Percentiles rank a stretch among this genome's conserved stretches.
phyloP scores from a whole-genome alignment of 192 early-diverging fungal species.

The Entomortierella chlamydospora region DNA sequence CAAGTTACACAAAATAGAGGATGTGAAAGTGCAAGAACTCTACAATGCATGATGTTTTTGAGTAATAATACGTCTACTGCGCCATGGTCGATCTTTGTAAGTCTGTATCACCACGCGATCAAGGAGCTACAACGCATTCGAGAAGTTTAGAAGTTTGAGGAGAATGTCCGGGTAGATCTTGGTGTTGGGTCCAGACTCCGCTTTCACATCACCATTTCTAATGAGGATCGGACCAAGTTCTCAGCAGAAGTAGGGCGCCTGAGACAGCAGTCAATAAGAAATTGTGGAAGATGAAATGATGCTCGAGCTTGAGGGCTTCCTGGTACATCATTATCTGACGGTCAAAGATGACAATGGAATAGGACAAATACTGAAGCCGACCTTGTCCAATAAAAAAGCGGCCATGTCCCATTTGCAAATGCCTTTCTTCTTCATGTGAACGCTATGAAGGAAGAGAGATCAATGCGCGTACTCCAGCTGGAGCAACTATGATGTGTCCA shows the following conservation, averaged over 20 bases:
- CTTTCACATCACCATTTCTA: constrained; percentile 71
- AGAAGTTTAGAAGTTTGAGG: too few relatives aligned
- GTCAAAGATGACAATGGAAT: constrained; percentile 83
- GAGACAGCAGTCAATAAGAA: constrained; percentile 79
- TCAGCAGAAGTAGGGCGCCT: constrained; percentile 73
- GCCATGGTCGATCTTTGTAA: constrained; percentile 66
- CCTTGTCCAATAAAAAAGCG: constrained; percentile 23
- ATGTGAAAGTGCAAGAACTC: constrained; percentile 91
- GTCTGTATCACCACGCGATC: constrained; percentile 65
- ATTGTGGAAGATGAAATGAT: constrained; percentile 85
- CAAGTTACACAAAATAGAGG: constrained; percentile 84
- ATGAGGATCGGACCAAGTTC: constrained; percentile 76
- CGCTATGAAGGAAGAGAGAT: background rate
- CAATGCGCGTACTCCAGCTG: too few relatives aligned
- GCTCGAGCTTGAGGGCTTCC: constrained; percentile 75
- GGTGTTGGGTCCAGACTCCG: constrained; percentile 78
- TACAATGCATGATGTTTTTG: constrained; percentile 2
- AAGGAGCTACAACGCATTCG: constrained; percentile 92
- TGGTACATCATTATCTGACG: constrained; percentile 74
- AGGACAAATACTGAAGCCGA: constrained; percentile 56
- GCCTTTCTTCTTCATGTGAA: too few relatives aligned
- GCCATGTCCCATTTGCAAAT: too few relatives aligned
- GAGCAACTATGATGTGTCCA: too few relatives aligned
- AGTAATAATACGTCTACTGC: background rate
- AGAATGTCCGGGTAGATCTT: too few relatives aligned